A percentile compares a stretch with the other conserved stretches of the same genome.
These are phyloP conservation scores for Lepidium africanum DNA, from an alignment of 345 rosid species.

Conservation along the genomic window DNA sequence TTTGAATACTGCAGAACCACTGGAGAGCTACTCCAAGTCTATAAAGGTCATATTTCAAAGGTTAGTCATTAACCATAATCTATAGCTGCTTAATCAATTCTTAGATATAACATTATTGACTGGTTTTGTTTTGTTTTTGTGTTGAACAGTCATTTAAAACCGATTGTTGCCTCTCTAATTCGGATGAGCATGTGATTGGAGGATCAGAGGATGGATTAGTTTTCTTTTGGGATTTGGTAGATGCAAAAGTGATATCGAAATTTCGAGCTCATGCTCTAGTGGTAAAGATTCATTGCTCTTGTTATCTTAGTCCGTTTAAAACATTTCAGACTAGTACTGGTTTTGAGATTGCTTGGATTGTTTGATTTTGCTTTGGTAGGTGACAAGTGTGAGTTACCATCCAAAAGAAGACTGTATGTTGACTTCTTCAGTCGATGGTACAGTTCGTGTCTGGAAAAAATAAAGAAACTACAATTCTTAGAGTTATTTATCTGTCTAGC, in stretches of 20 bases:
- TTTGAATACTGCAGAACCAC: conserved; percentile 43
- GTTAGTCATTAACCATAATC: conserved; percentile 34
- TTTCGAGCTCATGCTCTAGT: conserved; percentile 81
- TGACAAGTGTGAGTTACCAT: conserved; percentile 92
- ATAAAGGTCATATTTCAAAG: conserved; percentile 88
- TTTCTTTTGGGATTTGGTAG: conserved; percentile 96
- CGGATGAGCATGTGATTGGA: conserved; percentile 77
- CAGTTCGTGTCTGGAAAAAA: conserved; percentile 75
- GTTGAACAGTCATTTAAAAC: conserved; percentile 73
- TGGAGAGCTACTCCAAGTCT: conserved; percentile 87
- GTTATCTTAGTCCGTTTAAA: neutral
- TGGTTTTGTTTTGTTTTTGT: neutral
- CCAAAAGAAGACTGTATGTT: conserved; percentile 77
- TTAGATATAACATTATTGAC: neutral
- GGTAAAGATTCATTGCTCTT: conserved; percentile 34
- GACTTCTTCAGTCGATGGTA: conserved; percentile 85
- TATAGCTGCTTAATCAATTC: neutral
- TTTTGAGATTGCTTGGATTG: neutral
- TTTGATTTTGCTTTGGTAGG: conserved; percentile 35
- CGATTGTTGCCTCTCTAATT: conserved; percentile 88
- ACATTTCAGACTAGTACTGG: neutral
- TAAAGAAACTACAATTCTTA: conserved; percentile 22
- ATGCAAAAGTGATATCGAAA: conserved; percentile 68
- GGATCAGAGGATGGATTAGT: conserved; percentile 95
- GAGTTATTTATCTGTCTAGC: neutral